Evolutionary conservation across 2,329 filamentous ascomycete species (phyloP).

Genomic region (Fusarium equiseti): DNA sequence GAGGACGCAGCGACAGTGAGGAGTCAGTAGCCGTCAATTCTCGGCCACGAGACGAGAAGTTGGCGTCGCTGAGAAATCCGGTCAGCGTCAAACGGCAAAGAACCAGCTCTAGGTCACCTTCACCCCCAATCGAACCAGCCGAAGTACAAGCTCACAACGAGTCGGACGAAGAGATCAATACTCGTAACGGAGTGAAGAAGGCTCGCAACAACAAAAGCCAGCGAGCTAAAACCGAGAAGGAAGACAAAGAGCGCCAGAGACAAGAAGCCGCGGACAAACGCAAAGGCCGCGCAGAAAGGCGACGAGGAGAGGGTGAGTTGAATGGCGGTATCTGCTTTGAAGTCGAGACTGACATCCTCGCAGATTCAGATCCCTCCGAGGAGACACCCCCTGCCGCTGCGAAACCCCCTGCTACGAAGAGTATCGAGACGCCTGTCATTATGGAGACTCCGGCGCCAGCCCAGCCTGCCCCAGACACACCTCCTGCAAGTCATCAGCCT

Average conservation of each 20-base stretch:
- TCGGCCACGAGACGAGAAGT: constrained; percentile 37
- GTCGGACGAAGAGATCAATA: constrained; percentile 76
- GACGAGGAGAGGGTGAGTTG: constrained; percentile 80
- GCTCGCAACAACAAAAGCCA: constrained; percentile 70
- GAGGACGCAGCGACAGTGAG: constrained; percentile 90
- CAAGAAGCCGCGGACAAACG: constrained; percentile 82
- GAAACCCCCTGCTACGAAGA: constrained; percentile 48
- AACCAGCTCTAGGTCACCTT: constrained; percentile 80
- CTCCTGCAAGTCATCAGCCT: constrained; percentile 59
- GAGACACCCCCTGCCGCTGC: constrained; percentile 68
- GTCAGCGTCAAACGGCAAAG: constrained; percentile 83
- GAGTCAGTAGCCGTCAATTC: constrained; percentile 73
- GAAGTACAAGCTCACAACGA: constrained; percentile 69
- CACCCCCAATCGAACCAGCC: constrained; percentile 62
- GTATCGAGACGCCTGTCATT: constrained; percentile 49
- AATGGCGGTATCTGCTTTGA: not conserved
- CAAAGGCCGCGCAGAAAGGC: constrained; percentile 83
- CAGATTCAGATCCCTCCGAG: constrained; percentile 79
- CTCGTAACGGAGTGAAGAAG: constrained; percentile 69
- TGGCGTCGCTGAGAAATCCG: constrained; percentile 68
- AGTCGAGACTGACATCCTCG: constrained; percentile 23
- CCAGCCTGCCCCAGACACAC: constrained; percentile 53
- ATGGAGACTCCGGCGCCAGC: constrained; percentile 47
- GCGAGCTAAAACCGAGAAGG: constrained; percentile 73
- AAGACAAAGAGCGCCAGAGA: constrained; percentile 80